phyloP scores from a whole-genome alignment of 768 basidiomycete species.

The Hydnomerulius pinastri region DNA sequence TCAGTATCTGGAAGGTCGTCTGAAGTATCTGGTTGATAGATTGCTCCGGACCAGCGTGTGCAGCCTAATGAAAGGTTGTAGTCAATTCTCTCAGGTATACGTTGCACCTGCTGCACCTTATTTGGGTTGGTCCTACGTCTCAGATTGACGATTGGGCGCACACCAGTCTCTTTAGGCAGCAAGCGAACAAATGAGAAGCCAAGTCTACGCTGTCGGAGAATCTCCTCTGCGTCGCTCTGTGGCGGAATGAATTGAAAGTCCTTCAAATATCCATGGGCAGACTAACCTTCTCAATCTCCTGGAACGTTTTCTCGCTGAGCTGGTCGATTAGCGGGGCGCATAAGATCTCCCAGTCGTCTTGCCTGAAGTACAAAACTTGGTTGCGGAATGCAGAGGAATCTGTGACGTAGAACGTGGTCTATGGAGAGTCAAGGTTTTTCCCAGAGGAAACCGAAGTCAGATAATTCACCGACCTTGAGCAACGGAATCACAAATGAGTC shows the following conservation, averaged over 20 bases:
- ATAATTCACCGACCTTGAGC: constrained; percentile 57
- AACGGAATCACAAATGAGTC: constrained; percentile 81
- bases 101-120: constrained; percentile 24
- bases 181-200: constrained; percentile 87
- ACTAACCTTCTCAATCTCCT: constrained; percentile 65
- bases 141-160: constrained; percentile 93
- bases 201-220: constrained; percentile 70
- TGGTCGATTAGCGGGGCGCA: constrained; percentile 79
- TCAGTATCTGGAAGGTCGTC: constrained; percentile 83
- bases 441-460: not conserved
- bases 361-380: constrained; percentile 86
- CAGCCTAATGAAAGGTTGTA: constrained; percentile 27
- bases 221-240: constrained; percentile 63
- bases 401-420: constrained; percentile 95
- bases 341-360: constrained; percentile 89
- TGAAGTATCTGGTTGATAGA: constrained; percentile 90
- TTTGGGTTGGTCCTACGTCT: constrained; percentile 47
- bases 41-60: constrained; percentile 35
- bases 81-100: not conserved
- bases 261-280: not conserved
- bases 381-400: constrained; percentile 87
- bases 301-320: constrained; percentile 71
- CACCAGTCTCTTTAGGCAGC: constrained; percentile 92
- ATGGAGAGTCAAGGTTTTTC: not conserved
- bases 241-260: not conserved